Evolutionary conservation across 371 early-diverging fungal species (phyloP), one percentile per base, ranked within the genome.

Genomic region (Mortierella sp.): DNA sequence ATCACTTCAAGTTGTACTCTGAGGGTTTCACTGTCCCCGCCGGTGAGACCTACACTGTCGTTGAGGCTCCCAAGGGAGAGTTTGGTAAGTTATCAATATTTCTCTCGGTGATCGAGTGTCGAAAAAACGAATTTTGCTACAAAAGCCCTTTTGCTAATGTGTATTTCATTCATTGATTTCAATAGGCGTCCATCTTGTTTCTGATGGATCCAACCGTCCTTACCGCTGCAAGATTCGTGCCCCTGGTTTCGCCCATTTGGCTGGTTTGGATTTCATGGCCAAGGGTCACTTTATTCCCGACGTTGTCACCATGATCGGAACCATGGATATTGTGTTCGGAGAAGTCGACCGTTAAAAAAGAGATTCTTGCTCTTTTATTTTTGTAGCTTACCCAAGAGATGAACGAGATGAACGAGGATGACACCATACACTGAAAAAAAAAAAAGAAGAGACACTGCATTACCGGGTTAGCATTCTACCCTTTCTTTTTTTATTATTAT

Each of bases 41-140:
- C 31, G 99, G 99, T 61, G 98, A 95, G 88, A 97, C 98, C 19
- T 98, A 98, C 87, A 96, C 96, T 34, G 97, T 92, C 56, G 93
- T 98, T 75, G 99, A 98, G 85, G 98, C 98, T 15, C 99, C 99
- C 72, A 98, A 98, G 91, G 98, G 97, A 81, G 98, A 97, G 85
- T 97, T 97, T 76, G 98, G 98, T 74, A 81, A 3, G 68, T 63
- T 26, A 15, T 37, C 42, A 5, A 15, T 23, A 22, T 35, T 5
- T 26, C 1, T 28, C 3, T 13, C 6, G 23, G 19, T 22, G 10
- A 0, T 12, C 37, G 47, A 8, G 12, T 59, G 2, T 12, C 13
- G 22, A 15, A 26, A 31, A 13, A 1, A 26, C 4, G 8, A 13
- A 53, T 2, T n/a, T n/a, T n/a, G 23, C 51, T 51, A 19, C 9